phyloP scores from a whole-genome alignment of 176 grass and related monocot species.

The Paspalum notatum region DNA sequence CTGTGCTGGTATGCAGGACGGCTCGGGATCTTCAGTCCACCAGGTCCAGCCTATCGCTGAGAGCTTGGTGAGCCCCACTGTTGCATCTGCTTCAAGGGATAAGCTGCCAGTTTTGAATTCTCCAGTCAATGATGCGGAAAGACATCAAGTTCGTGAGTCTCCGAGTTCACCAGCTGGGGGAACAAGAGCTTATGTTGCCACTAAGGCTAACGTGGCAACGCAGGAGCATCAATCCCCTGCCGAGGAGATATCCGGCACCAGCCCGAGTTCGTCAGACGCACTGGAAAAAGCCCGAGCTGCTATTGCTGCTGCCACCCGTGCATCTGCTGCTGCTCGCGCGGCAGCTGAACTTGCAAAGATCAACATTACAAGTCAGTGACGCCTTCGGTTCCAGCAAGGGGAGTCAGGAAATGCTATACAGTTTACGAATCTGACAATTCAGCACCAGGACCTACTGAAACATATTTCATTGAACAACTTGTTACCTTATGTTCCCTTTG shows the following conservation, averaged over 20 bases:
- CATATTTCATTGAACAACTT: conserved; percentile 6
- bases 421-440: background rate
- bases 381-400: background rate
- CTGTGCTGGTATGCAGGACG: conserved; percentile 52
- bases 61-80: conserved; percentile 49
- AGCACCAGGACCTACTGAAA: background rate
- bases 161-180: conserved; percentile 32
- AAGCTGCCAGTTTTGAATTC: conserved; percentile 15
- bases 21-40: conserved; percentile 55
- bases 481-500: conserved; percentile 13
- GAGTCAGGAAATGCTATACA: background rate
- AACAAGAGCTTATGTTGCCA: conserved; percentile 29
- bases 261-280: conserved; percentile 58
- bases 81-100: conserved; percentile 38
- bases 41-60: conserved; percentile 38
- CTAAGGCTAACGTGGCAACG: conserved; percentile 8
- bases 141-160: conserved; percentile 44
- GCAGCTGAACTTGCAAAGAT: conserved; percentile 78
- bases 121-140: conserved; percentile 29
- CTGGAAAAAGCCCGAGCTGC: conserved; percentile 75
- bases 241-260: conserved; percentile 40
- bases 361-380: conserved; percentile 55
- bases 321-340: conserved; percentile 73
- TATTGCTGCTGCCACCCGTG: conserved; percentile 71
- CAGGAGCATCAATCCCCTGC: conserved; percentile 32